Conservation (phyloP, 2,329 filamentous ascomycete genomes). For the Verticillium tricorpus region DNA sequence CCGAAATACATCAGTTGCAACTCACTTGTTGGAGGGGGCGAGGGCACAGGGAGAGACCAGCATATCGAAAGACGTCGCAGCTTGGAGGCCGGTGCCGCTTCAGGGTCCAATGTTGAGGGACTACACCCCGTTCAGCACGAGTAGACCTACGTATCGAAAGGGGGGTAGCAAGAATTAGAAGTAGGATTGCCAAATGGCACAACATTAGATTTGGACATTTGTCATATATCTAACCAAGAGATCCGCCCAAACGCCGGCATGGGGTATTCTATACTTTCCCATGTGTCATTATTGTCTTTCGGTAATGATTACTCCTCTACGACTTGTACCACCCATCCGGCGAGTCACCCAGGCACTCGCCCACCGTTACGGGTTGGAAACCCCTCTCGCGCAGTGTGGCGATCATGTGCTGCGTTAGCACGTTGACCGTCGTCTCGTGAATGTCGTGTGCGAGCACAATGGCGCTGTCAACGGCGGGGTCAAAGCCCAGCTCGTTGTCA, state of each 20-base stretch:
- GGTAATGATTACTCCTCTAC: neutral
- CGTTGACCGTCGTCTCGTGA: slow-evolving; percentile 29
- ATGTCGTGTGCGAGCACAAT: slow-evolving; percentile 52
- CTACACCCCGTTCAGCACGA: neutral
- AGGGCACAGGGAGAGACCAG: too few species aligned
- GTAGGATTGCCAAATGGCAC: too few species aligned
- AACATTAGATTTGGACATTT: too few species aligned
- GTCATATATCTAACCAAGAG: neutral
- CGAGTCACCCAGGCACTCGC: slow-evolving; percentile 52
- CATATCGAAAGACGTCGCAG: neutral
- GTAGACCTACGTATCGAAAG: neutral
- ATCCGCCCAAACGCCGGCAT: neutral
- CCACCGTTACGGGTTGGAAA: slow-evolving; percentile 46
- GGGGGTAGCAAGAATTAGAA: too few species aligned
- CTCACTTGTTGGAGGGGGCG: neutral
- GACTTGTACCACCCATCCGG: slow-evolving; percentile 43
- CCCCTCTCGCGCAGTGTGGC: slow-evolving; percentile 33
- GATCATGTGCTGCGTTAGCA: slow-evolving; percentile 30
- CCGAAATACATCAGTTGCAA: neutral
- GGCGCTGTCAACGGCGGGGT: slow-evolving; percentile 25
- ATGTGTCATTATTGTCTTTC: too few species aligned
- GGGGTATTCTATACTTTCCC: neutral
- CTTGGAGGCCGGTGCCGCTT: neutral
- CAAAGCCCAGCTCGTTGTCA: slow-evolving; percentile 16
- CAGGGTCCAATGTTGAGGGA: neutral